These are phyloP conservation scores for Apiospora koreana DNA, from an alignment of 2,329 filamentous ascomycete genomes.

Conservation along the genomic window DNA sequence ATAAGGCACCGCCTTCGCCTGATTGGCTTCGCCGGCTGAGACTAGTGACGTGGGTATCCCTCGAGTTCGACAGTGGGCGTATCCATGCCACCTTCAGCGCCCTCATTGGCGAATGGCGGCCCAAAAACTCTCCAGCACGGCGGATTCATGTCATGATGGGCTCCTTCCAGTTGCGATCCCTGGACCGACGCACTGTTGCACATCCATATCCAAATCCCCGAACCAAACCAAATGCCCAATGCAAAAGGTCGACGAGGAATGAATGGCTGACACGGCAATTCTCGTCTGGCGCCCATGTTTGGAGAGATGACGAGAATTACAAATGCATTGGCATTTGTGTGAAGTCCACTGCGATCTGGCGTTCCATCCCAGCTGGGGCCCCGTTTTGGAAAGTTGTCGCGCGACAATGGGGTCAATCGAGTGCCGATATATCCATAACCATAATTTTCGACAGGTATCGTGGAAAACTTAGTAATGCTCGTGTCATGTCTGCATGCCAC, in stretches of 20 bases:
- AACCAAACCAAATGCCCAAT: neutral
- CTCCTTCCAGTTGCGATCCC: neutral
- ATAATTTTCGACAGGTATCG: neutral
- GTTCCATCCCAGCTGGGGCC: conserved; percentile 7
- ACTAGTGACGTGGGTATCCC: neutral
- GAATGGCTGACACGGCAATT: neutral
- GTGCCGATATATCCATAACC: conserved; percentile 6
- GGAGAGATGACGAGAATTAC: neutral
- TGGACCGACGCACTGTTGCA: neutral
- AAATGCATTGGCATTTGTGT: neutral
- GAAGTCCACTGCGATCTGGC: neutral
- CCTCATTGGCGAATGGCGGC: neutral
- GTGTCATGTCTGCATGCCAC: neutral
- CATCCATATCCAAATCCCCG: neutral
- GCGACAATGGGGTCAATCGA: conserved; percentile 3
- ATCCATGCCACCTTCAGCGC: neutral
- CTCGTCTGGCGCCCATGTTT: neutral
- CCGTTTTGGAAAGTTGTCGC: neutral
- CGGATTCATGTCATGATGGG: neutral
- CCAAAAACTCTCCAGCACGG: neutral
- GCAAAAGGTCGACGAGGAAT: neutral
- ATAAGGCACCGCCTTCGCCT: neutral
- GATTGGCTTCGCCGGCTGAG: neutral
- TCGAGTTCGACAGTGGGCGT: neutral
- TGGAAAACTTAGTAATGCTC: conserved; percentile 2